Base-by-base conservation (phyloP, 306 rosid species). In the Begonia masoniana region DNA sequence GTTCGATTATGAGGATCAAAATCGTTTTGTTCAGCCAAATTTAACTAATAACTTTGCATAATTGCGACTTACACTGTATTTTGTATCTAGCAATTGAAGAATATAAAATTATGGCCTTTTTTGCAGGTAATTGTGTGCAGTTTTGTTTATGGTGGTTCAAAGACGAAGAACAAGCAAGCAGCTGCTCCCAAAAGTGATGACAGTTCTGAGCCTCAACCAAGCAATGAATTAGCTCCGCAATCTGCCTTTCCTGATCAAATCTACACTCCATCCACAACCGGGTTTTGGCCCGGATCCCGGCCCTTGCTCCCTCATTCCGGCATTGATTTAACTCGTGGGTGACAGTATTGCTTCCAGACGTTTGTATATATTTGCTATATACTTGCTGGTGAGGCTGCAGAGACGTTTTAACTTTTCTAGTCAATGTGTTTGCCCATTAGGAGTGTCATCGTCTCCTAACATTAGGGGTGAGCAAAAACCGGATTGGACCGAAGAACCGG, bases 281-380 rank as follows among this genome's bases (percentile, higher is more conserved):
- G 78, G 55, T 50, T 68, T 51, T 86, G 99, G 96, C 81, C 80
- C 2, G 88, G 79, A 26, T 57, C 88, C 10, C 76, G 78, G 59
- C 68, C 74, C 1, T 67, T 11, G 94, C 79, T 56, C 42, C 71
- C 68, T 71, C 82, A 72, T 74, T 71, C 49, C 70, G 96, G 99
- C 59, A 83, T 92, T 50, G 99, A 92, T 80, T 70, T 86, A 85
- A 92, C 66, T 48, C 93, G 92, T 8, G 96, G 96, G 36, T 86
- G 81, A 83, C 48, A 12, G 7, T 4, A 26, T 26, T 26, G 36
- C 7, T 26, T 26, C 36, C 7, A 26, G 6, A 26, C 75, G 70
- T 83, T 78, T 83, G 88, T 84, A 78, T 73, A 78, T 66, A 68
- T 70, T 70, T 79, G 31, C 31, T 24, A 24, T 24, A 24, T 24